Percentiles rank a stretch among this genome's conserved stretches.
phyloP scores from a whole-genome alignment of 73 alveolate genomes.

The Uronychia binucleata region DNA sequence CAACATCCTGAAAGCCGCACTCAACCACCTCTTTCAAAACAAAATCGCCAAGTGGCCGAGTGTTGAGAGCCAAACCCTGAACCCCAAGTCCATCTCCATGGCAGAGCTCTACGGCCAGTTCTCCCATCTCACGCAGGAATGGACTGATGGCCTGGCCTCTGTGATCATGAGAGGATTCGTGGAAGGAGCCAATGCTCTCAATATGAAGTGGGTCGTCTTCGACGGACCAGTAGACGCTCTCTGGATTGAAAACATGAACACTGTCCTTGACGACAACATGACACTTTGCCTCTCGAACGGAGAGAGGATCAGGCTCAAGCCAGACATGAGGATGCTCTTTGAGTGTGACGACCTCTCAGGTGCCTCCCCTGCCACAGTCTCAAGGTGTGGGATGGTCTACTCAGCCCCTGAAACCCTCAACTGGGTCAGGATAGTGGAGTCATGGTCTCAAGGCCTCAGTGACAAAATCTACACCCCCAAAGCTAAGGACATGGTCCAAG shows the following conservation, averaged over 20 bases:
- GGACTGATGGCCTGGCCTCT: slow-evolving; percentile 98
- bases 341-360: slow-evolving; percentile 92
- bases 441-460: slow-evolving; percentile 71
- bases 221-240: slow-evolving; percentile 99
- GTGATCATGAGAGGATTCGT: slow-evolving; percentile 90
- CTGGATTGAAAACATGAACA: slow-evolving; percentile 98
- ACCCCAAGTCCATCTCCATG: slow-evolving; percentile 94
- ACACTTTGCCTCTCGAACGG: slow-evolving; percentile 96
- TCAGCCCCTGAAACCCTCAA: slow-evolving; percentile 82
- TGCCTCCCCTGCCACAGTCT: slow-evolving; percentile 98
- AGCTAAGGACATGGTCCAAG: slow-evolving; percentile 20
- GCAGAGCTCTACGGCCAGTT: slow-evolving; percentile 94
- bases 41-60: slow-evolving; percentile 65
- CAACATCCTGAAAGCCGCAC: slow-evolving; percentile 77
- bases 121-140: slow-evolving; percentile 91
- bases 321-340: slow-evolving; percentile 94
- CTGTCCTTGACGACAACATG: slow-evolving; percentile 99
- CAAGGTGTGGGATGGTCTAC: slow-evolving; percentile 97
- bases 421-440: slow-evolving; percentile 66
- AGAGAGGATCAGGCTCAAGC: slow-evolving; percentile 91
- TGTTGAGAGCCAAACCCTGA: slow-evolving; percentile 80
- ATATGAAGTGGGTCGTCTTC: slow-evolving; percentile 90
- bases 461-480: slow-evolving; percentile 61
- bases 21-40: slow-evolving; percentile 72
- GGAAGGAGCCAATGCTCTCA: slow-evolving; percentile 70